Base-by-base conservation (phyloP, 441 rosid species). In the Aquilaria agallochum region DNA sequence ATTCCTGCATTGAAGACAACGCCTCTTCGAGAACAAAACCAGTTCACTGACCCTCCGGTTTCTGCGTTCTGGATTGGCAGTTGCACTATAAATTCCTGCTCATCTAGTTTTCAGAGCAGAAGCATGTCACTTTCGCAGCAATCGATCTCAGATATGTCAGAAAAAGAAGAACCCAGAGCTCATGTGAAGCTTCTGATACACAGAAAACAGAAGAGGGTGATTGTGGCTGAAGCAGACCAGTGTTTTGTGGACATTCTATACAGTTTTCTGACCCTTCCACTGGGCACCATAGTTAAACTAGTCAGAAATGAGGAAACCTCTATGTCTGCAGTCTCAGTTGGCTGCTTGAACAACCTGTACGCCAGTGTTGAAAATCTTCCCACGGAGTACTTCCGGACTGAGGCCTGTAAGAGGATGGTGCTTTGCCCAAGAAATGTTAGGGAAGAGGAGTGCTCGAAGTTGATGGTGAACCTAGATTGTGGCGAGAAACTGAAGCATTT, bases 211-310 rank as follows among this genome's bases (percentile, higher is more conserved):
- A 62, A 72, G 12, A 51, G 20, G 63, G 61, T 76, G 30, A 0
- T 66, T 32, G 60, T 68, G 40, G 69, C 32, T 5, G 74, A 72
- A 40, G 12, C 62, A 11, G 50, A 58, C 31, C 31, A 32, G 40
- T 61, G 58, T 62, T 76, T 72, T 42, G 60, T 59, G 13, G 75
- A 72, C 31, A 15, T 72, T 63, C 68, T 67, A 45, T 63, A 69
- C 34, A 54, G 68, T 45, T 76, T 76, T 32, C 50, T 69, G 57
- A 69, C 77, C 50, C 56, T 63, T 55, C 74, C 80, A 0, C 42
- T 67, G 59, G 74, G 70, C 66, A 53, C 9, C n/a, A n/a, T 15
- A 44, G 27, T 9, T 4, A 30, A 0, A 40, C 45, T 40, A 6
- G 45, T 40, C 0, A 40, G 45, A 10, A 40, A 40, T 8, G 9